Evolutionary conservation across 148 eudicot genomes (phyloP), one percentile per base, ranked within the genome.

Genomic region (Simmondsia chinensis): DNA sequence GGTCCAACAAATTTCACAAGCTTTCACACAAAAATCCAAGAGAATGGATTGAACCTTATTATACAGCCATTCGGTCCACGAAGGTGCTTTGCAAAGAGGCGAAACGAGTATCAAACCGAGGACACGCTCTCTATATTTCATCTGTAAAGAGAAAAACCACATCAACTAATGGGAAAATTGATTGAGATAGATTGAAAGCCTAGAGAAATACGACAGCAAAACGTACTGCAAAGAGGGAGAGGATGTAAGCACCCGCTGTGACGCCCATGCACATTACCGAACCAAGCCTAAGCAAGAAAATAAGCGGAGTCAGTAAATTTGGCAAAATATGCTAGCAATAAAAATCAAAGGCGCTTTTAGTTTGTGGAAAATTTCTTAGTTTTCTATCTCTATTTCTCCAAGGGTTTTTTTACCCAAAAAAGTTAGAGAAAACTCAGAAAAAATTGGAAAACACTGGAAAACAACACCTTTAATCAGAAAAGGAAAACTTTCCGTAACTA

Each of bases 41-140:
- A 33, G 9, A n/a, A 24, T 5, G 19, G 7, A 16, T 6, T 9
- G 18, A 28, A 93, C 99, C 91, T 93, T 93, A 62, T 82, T 93
- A 48, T 73, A 80, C 44, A 93, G 48, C 99, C 99, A 93, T 69
- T 93, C 99, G 13, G 82, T 82, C 99, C 99, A 93, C 29, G 96
- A 82, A 32, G 91, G 82, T 50, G 91, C 69, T 66, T 65, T 75
- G 67, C 99, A 93, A 30, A 86, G 49, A 48, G 99, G 99, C 19
- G 99, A 86, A 59, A 93, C 71, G 7, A 93, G 91, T 61, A 93
- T 86, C 71, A 93, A 60, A 54, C 99, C 99, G 33, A 77, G 65
- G 66, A 93, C 96, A 35, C 99, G 79, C 27, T 80, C 87, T 47
- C 69, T 72, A 51, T 82, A 71, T 65, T 93, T 93, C 56, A 77